Base-by-base conservation (phyloP, 2,329 filamentous ascomycete genomes). In the Fusarium nygamai region DNA sequence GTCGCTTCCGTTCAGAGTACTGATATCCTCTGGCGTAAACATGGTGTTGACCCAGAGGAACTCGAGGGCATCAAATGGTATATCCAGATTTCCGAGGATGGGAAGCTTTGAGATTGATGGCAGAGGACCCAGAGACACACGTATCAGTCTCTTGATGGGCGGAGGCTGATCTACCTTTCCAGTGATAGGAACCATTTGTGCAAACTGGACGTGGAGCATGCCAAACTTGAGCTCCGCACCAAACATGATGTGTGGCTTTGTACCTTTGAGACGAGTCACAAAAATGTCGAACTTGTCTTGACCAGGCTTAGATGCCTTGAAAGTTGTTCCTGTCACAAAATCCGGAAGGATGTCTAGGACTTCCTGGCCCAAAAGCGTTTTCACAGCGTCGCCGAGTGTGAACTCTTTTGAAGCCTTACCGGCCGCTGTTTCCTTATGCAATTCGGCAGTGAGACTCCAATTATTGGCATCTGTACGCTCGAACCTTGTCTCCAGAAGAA, bases 401-500 rank as follows among this genome's bases (percentile, higher is more conserved):
- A 57, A 57, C 22, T 44, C 17, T 0, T 33, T 33, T 0, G 54
- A 57, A 2, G 20, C 12, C 11, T 20, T 9, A 0, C 38, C 38
- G 24, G 1, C 22, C 0, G 16, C 2, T 0, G 0, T 33, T 7
- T 57, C 38, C 0, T 57, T 0, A 1, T 57, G 38, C 0, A 57
- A 0, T 0, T 5, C 0, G 0, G 54, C 54, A 24, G 16, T 33
- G 0, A 57, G 17, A 11, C 0, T 0, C 54, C 54, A 57, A 3
- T 1, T 24, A 2, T 33, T 44, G 8, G 0, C 12, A 24, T 12
- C 38, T 0, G 3, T 17, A 33, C 54, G 54, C 3, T 2, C 0
- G 54, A 57, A 57, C 0, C 1, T 6, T 2, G 54, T 57, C 27
- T 22, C 12, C 5, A 57, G 4, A 0, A 57, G 22, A 5, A 57